A percentile compares a stretch with the other conserved stretches of the same genome.
Conservation (phyloP, 495 filamentous ascomycete genomes). For the Podospora fimiseda region DNA sequence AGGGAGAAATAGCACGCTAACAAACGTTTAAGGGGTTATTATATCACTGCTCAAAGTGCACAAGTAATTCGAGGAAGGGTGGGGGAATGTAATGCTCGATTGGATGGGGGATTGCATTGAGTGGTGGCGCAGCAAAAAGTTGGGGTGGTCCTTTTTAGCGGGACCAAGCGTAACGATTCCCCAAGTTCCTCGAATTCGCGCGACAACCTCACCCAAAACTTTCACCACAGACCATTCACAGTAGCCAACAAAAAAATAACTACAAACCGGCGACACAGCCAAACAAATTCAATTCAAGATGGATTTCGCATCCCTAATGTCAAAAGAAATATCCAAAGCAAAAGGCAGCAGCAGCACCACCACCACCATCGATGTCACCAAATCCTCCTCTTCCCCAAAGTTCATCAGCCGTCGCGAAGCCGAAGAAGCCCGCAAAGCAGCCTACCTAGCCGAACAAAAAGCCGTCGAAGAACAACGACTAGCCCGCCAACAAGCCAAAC, state of each 20-base stretch:
- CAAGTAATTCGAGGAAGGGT: no score
- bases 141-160: not conserved
- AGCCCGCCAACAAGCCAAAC: slow-evolving; percentile 63
- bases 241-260: not conserved
- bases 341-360: slow-evolving; percentile 31
- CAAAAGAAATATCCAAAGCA: slow-evolving; percentile 81
- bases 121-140: not conserved
- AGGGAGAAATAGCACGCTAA: no score
- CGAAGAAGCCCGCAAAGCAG: slow-evolving; percentile 73
- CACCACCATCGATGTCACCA: slow-evolving; percentile 19
- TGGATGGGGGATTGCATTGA: no score
- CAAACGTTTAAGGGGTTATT: no score
- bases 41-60: no score
- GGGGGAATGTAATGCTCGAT: no score
- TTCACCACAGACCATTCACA: no score
- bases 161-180: no score
- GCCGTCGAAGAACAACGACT: slow-evolving; percentile 60
- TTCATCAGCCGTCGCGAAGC: slow-evolving; percentile 81
- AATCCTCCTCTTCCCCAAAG: slow-evolving; percentile 43
- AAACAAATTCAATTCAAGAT: slow-evolving; percentile 46
- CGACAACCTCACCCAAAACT: no score
- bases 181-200: no score
- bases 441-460: slow-evolving; percentile 75
- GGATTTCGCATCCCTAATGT: slow-evolving; percentile 93
- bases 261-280: not conserved